A percentile compares a stretch with the other conserved stretches of the same genome.
Evolutionary conservation across 2,329 filamentous ascomycete species (phyloP).

Genomic region (Pestalotiopsis sp.): DNA sequence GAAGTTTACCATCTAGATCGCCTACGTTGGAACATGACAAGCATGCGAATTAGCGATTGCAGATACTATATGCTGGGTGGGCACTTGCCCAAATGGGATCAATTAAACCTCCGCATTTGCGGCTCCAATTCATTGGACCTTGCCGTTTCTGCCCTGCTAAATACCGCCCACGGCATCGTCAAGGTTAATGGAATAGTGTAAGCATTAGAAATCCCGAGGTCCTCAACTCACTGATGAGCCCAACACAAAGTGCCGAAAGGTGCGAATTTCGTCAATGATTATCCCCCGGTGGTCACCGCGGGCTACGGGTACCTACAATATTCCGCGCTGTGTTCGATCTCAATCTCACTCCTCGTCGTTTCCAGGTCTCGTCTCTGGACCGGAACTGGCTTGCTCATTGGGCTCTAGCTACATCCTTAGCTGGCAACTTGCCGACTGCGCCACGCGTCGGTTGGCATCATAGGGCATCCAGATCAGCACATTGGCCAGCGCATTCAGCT

Average conservation of each 20-base stretch:
- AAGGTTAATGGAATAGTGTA: not conserved
- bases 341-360: not conserved
- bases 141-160: not conserved
- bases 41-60: not conserved
- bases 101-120: conserved; percentile 3
- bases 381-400: not conserved
- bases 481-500: not conserved
- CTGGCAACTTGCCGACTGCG: not conserved
- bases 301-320: not conserved
- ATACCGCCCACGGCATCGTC: not conserved
- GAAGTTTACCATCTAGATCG: not conserved
- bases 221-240: not conserved
- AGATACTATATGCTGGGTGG: not conserved
- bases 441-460: not conserved
- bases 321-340: not conserved
- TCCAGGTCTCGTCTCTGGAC: not conserved
- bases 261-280: not conserved
- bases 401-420: not conserved
- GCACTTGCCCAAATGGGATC: not conserved
- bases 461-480: not conserved
- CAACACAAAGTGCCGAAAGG: not conserved
- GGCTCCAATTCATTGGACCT: not conserved
- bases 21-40: not conserved
- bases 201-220: not conserved
- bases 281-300: not conserved